Conservation (phyloP, 1,284 basidiomycete species). For the Microbotryum silenes-acaulis region DNA sequence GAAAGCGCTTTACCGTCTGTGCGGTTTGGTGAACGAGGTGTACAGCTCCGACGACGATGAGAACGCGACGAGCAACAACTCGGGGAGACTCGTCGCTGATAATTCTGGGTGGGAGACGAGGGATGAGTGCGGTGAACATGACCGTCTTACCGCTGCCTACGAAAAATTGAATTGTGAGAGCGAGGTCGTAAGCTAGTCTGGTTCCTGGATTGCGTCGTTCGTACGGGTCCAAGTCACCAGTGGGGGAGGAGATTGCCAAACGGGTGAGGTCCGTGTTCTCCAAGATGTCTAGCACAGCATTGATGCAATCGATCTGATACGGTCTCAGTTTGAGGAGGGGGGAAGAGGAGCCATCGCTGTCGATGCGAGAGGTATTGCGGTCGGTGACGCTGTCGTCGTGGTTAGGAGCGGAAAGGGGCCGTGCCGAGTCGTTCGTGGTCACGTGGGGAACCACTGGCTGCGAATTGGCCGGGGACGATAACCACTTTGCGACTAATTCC, state of each 20-base stretch:
- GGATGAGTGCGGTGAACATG: constrained; percentile 72
- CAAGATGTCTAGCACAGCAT: constrained; percentile 67
- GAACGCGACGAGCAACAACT: constrained; percentile 48
- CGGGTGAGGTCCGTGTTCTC: constrained; percentile 43
- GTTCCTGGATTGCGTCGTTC: no score
- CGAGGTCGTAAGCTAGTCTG: no score
- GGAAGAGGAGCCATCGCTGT: no score
- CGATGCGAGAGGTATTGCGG: no score
- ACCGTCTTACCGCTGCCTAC: constrained; percentile 88
- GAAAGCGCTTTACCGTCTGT: constrained; percentile 57
- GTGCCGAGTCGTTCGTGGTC: no score
- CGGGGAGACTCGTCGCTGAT: no score
- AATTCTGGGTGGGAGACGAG: constrained; percentile 8
- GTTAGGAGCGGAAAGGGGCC: no score
- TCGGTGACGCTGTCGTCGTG: no score
- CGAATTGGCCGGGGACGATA: no score
- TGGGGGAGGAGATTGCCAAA: constrained; percentile 20
- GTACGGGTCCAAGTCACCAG: constrained; percentile 6
- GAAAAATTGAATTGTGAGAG: constrained; percentile 36
- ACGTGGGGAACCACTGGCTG: no score
- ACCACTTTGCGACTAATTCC: no score
- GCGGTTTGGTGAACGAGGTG: constrained; percentile 84
- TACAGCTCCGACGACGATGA: constrained; percentile 77
- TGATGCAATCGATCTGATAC: constrained; percentile 81
- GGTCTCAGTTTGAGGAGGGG: constrained; percentile 47